Evolutionary conservation across 2,329 filamentous ascomycete species (phyloP).

Genomic region (Metarhizium sp.): DNA sequence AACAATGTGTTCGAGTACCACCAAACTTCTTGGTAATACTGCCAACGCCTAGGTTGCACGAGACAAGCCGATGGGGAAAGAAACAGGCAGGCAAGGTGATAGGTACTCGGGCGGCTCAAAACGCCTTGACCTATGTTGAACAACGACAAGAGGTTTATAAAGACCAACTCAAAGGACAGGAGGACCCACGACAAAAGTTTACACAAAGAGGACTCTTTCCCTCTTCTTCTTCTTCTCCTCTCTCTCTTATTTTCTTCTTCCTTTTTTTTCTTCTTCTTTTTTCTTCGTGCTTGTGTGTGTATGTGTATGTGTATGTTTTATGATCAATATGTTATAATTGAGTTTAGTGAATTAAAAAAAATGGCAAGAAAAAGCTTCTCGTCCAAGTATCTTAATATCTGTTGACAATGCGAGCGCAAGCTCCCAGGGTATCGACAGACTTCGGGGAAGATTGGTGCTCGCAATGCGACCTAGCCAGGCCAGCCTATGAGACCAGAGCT

Average conservation of each 20-base stretch:
- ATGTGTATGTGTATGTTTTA: no score
- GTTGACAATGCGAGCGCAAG: neutral
- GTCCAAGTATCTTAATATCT: neutral
- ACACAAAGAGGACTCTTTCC: no score
- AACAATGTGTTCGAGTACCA: slow-evolving; percentile 19
- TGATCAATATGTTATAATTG: no score
- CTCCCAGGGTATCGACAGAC: neutral
- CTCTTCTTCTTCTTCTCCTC: neutral
- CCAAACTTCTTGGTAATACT: slow-evolving; percentile 29
- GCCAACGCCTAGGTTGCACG: slow-evolving; percentile 36
- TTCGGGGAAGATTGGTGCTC: neutral
- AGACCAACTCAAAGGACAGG: no score
- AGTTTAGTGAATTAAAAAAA: no score
- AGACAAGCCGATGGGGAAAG: slow-evolving; percentile 10
- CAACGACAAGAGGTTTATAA: no score
- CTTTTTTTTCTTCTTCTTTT: no score
- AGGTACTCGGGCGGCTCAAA: neutral
- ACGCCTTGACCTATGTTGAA: neutral
- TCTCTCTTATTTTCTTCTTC: no score
- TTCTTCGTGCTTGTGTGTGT: no score
- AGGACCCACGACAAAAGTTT: no score
- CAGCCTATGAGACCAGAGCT: neutral
- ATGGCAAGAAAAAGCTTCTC: neutral
- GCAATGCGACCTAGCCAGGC: neutral
- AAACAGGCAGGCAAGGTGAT: neutral